Evolutionary conservation across 306 rosid species (phyloP).

Genomic region (Cyamopsis tetragonoloba): DNA sequence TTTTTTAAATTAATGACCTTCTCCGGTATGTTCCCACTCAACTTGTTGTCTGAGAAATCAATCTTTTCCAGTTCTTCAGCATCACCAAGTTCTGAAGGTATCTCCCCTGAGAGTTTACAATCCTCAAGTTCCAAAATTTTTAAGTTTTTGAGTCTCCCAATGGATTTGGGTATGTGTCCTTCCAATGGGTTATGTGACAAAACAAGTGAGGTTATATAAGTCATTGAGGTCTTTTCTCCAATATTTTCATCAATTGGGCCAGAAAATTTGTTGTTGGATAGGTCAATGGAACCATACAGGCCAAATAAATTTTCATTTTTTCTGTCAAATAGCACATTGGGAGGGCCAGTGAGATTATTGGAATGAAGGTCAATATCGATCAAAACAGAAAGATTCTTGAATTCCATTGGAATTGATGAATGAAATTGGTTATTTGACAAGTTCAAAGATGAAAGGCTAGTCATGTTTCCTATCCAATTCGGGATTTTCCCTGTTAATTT

Average conservation of each 20-base stretch:
- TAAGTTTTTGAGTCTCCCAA: constrained; percentile 35
- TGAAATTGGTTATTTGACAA: constrained; percentile 48
- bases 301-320: constrained; percentile 31
- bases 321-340: constrained; percentile 32
- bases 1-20: constrained; percentile 37
- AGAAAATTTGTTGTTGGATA: constrained; percentile 9
- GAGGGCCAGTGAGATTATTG: constrained; percentile 42
- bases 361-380: constrained; percentile 26
- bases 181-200: constrained; percentile 38
- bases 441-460: constrained; percentile 50
- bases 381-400: constrained; percentile 26
- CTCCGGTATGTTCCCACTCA: constrained; percentile 44
- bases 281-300: not conserved
- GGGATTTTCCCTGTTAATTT: constrained; percentile 28
- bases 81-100: constrained; percentile 43
- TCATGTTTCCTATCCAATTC: constrained; percentile 62
- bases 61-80: constrained; percentile 18
- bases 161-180: constrained; percentile 47
- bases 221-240: constrained; percentile 37
- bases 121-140: constrained; percentile 32
- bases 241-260: constrained; percentile 30
- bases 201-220: constrained; percentile 29
- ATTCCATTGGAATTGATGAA: constrained; percentile 41
- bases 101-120: constrained; percentile 33
- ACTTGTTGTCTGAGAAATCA: constrained; percentile 37